Base-by-base conservation (phyloP, 139 green algal genomes). In the Chlamydomonas sp. region DNA sequence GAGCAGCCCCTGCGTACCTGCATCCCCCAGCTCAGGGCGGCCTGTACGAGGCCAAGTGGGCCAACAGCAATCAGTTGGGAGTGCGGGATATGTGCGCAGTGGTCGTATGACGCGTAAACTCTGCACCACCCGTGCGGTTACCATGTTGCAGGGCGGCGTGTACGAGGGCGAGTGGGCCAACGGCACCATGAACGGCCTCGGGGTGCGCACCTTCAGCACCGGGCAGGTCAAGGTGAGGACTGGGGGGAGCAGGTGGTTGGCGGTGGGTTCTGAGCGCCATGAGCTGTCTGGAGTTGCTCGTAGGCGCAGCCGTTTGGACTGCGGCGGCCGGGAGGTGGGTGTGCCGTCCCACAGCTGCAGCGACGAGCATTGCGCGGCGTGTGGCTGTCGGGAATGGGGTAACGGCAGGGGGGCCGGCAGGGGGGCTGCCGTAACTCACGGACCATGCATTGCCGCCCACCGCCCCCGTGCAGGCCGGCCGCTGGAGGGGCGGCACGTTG, bases 81-180 rank as follows among this genome's bases (percentile, higher is more conserved):
- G 31, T 49, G 31, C 31, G 31, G 31, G 31, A 49, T 49, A 49
- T 49, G 8, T n/a, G 18, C 16, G 49, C 71, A 63, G 8, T n/a
- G 59, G 69, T 20, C 15, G 71, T 79, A 60, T 18, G 15, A 63
- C 84, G 83, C 6, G 5, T 77, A 49, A 31, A 18, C 5, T 62
- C 74, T 73, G 31, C 31, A 49, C 31, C 31, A 49, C 31, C 31
- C 31, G 31, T 49, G 31, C 31, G 31, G 31, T 49, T 49, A 49
- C 31, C 31, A 49, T 49, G 31, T 9, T 85, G 64, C 85, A 96
- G 94, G 96, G 96, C 57, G 96, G 95, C 14, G 88, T 92, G 63
- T 98, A 98, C 71, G 95, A 97, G 90, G 96, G 96, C 72, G 96
- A 98, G 91, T 98, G 96, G 96, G 73, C 89, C 0, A 74, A 59